phyloP scores from a whole-genome alignment of 768 basidiomycete species.

The Suillus occidentalis region DNA sequence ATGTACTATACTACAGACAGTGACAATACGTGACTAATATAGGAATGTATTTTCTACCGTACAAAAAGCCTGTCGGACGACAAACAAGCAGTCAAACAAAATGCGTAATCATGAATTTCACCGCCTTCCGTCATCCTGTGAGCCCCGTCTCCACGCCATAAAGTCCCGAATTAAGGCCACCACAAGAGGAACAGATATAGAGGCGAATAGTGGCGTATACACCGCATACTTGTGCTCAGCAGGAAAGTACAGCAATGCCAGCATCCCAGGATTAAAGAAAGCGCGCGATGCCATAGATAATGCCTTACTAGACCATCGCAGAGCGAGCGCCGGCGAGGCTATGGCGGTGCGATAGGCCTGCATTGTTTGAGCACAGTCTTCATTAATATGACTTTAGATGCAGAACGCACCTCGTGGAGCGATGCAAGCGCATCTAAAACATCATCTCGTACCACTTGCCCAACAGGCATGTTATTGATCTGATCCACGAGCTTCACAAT shows the following conservation, averaged over 20 bases:
- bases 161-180: constrained; percentile 74
- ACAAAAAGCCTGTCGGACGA: not conserved
- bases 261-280: constrained; percentile 96
- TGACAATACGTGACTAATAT: not conserved
- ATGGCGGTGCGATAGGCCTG: constrained; percentile 21
- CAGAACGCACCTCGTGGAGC: constrained; percentile 63
- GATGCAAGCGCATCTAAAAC: constrained; percentile 68
- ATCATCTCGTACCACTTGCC: constrained; percentile 69
- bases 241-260: constrained; percentile 95
- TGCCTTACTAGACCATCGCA: constrained; percentile 63
- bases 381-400: constrained; percentile 5
- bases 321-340: constrained; percentile 34
- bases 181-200: constrained; percentile 79
- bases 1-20: not conserved
- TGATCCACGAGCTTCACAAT: constrained; percentile 83
- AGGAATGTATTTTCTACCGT: not conserved
- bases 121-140: constrained; percentile 13
- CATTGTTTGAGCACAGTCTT: constrained; percentile 13
- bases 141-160: constrained; percentile 52
- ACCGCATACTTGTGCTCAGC: constrained; percentile 98
- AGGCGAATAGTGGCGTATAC: constrained; percentile 93
- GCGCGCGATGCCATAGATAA: constrained; percentile 73
- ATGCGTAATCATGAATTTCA: constrained; percentile 12
- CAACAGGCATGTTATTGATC: constrained; percentile 92
- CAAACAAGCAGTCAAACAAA: not conserved